phyloP scores from a whole-genome alignment of 441 rosid species.

The Isatis lusitanica region DNA sequence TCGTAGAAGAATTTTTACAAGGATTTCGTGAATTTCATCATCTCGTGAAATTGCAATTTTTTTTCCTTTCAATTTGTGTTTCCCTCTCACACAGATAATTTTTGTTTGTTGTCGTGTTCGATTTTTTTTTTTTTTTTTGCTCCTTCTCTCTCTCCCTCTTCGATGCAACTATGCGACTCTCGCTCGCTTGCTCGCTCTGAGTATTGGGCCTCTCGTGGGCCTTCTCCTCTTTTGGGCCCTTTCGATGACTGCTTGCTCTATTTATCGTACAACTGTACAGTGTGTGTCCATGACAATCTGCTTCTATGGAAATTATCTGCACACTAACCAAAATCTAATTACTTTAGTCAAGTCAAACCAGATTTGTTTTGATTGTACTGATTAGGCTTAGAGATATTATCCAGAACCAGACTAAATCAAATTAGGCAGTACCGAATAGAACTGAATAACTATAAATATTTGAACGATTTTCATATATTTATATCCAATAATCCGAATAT shows the following conservation, averaged over 20 bases:
- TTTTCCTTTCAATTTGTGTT: conserved; percentile 12
- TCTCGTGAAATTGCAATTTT: conserved; percentile 24
- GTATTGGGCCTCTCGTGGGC: conserved; percentile 1
- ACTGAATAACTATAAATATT: too few relatives aligned
- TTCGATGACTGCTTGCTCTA: background rate
- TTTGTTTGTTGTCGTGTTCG: background rate
- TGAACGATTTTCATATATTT: too few relatives aligned
- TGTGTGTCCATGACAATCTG: too few relatives aligned
- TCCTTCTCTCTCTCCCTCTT: conserved; percentile 19
- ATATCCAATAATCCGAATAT: too few relatives aligned
- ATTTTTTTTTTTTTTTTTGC: conserved; percentile 1
- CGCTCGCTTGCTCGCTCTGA: background rate
- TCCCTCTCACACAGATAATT: conserved; percentile 19
- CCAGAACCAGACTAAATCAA: too few relatives aligned
- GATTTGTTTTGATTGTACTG: too few relatives aligned
- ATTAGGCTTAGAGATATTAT: too few relatives aligned
- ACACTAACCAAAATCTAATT: too few relatives aligned
- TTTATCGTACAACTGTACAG: background rate
- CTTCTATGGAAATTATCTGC: too few relatives aligned
- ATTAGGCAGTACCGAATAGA: too few relatives aligned
- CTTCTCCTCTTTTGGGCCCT: background rate
- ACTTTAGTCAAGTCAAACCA: too few relatives aligned
- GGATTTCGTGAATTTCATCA: background rate
- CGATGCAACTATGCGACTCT: conserved; percentile 24
- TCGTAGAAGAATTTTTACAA: conserved; percentile 5